Conservation (phyloP, 2,329 filamentous ascomycete species). For the Fusarium luffae region DNA sequence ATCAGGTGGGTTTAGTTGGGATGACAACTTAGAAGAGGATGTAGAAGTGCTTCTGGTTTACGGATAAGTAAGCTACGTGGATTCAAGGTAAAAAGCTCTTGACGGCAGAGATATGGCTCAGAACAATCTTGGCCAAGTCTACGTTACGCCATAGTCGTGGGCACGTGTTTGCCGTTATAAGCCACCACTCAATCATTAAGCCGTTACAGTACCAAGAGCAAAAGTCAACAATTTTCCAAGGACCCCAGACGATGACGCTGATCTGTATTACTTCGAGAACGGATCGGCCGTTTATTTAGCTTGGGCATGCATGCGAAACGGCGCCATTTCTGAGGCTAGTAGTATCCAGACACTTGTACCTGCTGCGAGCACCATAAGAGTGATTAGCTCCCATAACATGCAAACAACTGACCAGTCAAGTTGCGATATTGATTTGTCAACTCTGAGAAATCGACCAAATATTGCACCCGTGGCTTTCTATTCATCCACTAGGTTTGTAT, state of each 20-base stretch:
- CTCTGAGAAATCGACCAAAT: not conserved
- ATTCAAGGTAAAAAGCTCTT: not conserved
- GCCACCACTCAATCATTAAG: not conserved
- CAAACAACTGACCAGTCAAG: not conserved
- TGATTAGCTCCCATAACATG: not conserved
- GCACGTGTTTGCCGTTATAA: not conserved
- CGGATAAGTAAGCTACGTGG: not conserved
- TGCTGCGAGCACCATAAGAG: not conserved
- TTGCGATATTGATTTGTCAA: not conserved
- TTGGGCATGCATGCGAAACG: not conserved
- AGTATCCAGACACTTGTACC: not conserved
- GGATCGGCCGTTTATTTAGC: not conserved
- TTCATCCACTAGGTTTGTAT: not conserved
- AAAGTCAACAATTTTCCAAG: not conserved
- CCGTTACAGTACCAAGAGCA: not conserved
- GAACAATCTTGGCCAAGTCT: not conserved
- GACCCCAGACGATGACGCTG: not conserved
- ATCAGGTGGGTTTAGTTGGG: constrained; percentile 11
- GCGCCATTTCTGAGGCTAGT: not conserved
- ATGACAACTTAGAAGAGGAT: not conserved
- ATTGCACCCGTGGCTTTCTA: accelerated
- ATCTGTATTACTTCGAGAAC: not conserved
- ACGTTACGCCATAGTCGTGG: not conserved
- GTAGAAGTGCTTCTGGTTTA: not conserved
- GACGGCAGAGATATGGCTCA: not conserved